Conservation (phyloP, 2,329 filamentous ascomycete species). For the Fusarium incarnatum region DNA sequence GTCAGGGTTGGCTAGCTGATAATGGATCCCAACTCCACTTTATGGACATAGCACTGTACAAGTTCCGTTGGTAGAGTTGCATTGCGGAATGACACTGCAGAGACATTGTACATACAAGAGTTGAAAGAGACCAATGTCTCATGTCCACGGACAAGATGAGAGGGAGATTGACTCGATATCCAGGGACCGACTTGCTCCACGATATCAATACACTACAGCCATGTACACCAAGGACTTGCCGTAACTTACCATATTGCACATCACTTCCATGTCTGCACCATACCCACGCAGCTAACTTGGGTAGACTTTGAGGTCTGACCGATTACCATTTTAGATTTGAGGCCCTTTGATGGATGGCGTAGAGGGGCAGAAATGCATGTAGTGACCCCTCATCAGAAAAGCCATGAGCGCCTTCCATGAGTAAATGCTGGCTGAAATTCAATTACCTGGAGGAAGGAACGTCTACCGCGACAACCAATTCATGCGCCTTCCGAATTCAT, state of each 20-base stretch:
- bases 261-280: not conserved
- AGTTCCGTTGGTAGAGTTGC: not conserved
- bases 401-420: not conserved
- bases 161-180: not conserved
- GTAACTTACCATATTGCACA: not conserved
- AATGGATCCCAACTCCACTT: not conserved
- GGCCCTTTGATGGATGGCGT: conserved; percentile 11
- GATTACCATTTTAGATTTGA: conserved; percentile 25
- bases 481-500: conserved; percentile 8
- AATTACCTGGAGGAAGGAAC: not conserved
- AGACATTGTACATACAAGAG: conserved; percentile 6
- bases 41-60: not conserved
- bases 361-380: not conserved
- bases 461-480: not conserved
- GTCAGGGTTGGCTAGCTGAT: not conserved
- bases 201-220: not conserved
- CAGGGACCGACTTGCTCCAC: not conserved
- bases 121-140: conserved; percentile 1
- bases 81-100: conserved; percentile 3
- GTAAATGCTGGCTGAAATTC: not conserved
- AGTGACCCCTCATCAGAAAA: not conserved
- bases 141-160: not conserved
- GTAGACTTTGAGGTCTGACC: conserved; percentile 18
- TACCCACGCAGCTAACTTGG: not conserved
- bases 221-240: not conserved